phyloP scores from a whole-genome alignment of 768 basidiomycete species.

The Pleurotus sapidus region DNA sequence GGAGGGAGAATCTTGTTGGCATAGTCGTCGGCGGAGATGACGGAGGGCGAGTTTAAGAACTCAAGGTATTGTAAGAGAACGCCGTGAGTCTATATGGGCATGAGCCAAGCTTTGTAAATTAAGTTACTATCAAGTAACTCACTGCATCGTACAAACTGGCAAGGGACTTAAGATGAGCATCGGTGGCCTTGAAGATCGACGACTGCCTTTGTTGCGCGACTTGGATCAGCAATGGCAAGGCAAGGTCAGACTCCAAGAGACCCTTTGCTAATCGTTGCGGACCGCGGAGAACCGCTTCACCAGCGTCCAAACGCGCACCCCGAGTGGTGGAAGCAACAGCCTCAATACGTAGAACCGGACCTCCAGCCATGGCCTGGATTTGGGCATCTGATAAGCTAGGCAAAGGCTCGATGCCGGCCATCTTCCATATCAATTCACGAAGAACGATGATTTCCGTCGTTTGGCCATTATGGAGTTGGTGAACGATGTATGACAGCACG shows the following conservation, averaged over 20 bases:
- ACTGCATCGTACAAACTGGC: slow-evolving; percentile 89
- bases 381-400: slow-evolving; percentile 88
- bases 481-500: slow-evolving; percentile 85
- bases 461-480: slow-evolving; percentile 82
- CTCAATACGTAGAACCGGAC: slow-evolving; percentile 82
- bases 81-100: slow-evolving; percentile 70
- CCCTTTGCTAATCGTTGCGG: slow-evolving; percentile 65
- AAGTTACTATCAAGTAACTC: slow-evolving; percentile 25
- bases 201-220: slow-evolving; percentile 89
- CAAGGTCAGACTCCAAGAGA: slow-evolving; percentile 67
- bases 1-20: slow-evolving; percentile 72
- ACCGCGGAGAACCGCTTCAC: slow-evolving; percentile 61
- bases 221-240: slow-evolving; percentile 87
- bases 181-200: slow-evolving; percentile 71
- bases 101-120: too few relatives aligned
- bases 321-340: slow-evolving; percentile 78
- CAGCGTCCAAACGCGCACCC: slow-evolving; percentile 69
- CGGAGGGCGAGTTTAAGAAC: slow-evolving; percentile 70
- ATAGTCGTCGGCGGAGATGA: slow-evolving; percentile 71
- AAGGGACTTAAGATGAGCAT: slow-evolving; percentile 82
- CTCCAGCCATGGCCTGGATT: slow-evolving; percentile 88
- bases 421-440: slow-evolving; percentile 91
- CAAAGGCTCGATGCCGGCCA: slow-evolving; percentile 92
- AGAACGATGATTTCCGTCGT: slow-evolving; percentile 88
- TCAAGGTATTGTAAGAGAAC: slow-evolving; percentile 92